These are phyloP conservation scores for Calocera cornea DNA, from an alignment of 768 basidiomycete genomes.

Conservation along the genomic window DNA sequence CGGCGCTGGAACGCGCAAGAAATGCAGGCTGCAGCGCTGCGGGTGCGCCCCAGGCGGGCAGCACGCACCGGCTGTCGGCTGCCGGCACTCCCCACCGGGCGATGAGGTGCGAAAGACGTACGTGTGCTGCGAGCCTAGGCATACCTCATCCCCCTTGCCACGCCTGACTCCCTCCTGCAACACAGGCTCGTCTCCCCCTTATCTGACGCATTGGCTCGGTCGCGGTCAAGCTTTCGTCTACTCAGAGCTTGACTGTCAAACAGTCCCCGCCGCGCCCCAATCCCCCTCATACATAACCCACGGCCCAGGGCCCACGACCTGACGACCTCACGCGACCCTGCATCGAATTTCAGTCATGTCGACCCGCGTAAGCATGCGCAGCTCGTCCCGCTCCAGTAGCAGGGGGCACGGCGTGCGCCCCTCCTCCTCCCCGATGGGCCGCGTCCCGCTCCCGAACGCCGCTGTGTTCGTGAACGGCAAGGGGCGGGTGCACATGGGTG, in stretches of 20 bases:
- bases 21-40: background rate
- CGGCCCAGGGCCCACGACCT: too few relatives aligned
- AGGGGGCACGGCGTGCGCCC: background rate
- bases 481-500: slow-evolving; percentile 3
- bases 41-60: too few relatives aligned
- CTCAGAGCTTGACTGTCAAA: background rate
- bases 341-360: background rate
- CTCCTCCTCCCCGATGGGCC: slow-evolving; percentile 1
- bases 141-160: background rate
- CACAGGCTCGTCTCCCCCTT: background rate
- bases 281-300: too few relatives aligned
- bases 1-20: background rate
- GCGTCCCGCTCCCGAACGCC: background rate
- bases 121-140: background rate
- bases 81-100: background rate
- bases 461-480: background rate
- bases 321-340: background rate
- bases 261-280: background rate
- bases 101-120: background rate
- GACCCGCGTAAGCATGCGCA: background rate
- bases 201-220: background rate
- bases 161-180: background rate
- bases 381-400: background rate
- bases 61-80: background rate
- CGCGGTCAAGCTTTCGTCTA: background rate